phyloP scores from a whole-genome alignment of 768 basidiomycete genomes.

The Pisolithus microcarpus region DNA sequence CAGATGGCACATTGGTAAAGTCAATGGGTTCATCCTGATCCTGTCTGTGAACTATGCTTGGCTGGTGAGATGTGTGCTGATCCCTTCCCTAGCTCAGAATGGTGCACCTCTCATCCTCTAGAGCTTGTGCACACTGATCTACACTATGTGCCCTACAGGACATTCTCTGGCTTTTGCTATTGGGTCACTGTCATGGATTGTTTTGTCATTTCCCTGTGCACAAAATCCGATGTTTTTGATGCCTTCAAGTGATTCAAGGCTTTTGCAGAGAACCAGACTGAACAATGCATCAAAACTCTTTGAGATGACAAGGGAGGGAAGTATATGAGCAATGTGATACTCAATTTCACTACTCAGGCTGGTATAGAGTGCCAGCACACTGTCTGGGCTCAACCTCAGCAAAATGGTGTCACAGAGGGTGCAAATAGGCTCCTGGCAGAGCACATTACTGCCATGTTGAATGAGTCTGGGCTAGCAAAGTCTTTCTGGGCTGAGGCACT shows the following conservation, averaged over 20 bases:
- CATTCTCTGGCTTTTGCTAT: constrained; percentile 5
- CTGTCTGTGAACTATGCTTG: constrained; percentile 15
- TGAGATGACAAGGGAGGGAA: constrained; percentile 21
- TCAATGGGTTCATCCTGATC: too few species aligned
- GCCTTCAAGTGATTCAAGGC: constrained; percentile 25
- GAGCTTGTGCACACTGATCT: too few species aligned
- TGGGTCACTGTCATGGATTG: constrained; percentile 9
- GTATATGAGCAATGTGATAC: constrained; percentile 14
- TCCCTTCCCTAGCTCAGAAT: constrained; percentile 11
- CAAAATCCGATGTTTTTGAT: constrained; percentile 18
- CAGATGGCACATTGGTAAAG: too few species aligned
- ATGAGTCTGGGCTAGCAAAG: neutral
- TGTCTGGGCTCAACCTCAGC: constrained; percentile 3
- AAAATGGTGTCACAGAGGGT: constrained; percentile 19
- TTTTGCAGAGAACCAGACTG: constrained; percentile 21
- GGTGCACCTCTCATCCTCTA: constrained; percentile 5
- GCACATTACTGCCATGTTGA: neutral
- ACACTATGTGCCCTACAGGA: neutral
- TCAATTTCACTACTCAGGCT: constrained; percentile 5
- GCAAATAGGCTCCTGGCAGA: constrained; percentile 11
- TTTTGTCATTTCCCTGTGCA: constrained; percentile 13
- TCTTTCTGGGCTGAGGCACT: too few species aligned
- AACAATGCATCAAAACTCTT: constrained; percentile 10
- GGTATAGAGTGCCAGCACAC: constrained; percentile 17
- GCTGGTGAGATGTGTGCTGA: constrained; percentile 16